These are phyloP conservation scores for Apiospora arundinis DNA, from an alignment of 2,329 filamentous ascomycete genomes.

Conservation along the genomic window DNA sequence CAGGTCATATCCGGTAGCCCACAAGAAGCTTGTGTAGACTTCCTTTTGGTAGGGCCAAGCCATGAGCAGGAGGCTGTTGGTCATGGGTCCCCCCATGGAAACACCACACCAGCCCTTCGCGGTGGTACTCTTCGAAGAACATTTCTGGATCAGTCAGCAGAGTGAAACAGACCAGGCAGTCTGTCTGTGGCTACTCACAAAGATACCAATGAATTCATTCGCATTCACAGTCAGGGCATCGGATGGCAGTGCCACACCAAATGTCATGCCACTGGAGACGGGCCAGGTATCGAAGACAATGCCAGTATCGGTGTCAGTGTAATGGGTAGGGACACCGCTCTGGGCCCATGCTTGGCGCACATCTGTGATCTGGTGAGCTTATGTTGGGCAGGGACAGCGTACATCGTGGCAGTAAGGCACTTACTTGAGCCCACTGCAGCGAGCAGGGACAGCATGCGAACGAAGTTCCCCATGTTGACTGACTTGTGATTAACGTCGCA, in stretches of 20 bases:
- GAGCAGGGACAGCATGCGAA: conserved; percentile 19
- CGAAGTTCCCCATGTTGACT: conserved; percentile 20
- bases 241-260: conserved; percentile 60
- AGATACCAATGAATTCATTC: conserved; percentile 64
- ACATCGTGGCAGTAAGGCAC: neutral
- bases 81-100: conserved; percentile 63
- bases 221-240: conserved; percentile 53
- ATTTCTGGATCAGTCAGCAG: conserved; percentile 44
- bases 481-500: conserved; percentile 10
- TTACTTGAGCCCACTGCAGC: conserved; percentile 20
- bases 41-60: conserved; percentile 61
- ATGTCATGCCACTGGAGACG: conserved; percentile 54
- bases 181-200: neutral
- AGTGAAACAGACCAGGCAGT: neutral
- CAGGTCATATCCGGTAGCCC: conserved; percentile 62
- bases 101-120: conserved; percentile 64
- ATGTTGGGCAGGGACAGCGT: too few species aligned
- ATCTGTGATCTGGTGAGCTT: conserved; percentile 20
- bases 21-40: conserved; percentile 64
- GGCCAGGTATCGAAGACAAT: conserved; percentile 60
- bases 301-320: conserved; percentile 46
- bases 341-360: conserved; percentile 24
- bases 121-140: conserved; percentile 50
- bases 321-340: conserved; percentile 20
- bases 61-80: conserved; percentile 61